Conservation (phyloP, 2,329 filamentous ascomycete species). For the Ophidiomyces ophidiicola region DNA sequence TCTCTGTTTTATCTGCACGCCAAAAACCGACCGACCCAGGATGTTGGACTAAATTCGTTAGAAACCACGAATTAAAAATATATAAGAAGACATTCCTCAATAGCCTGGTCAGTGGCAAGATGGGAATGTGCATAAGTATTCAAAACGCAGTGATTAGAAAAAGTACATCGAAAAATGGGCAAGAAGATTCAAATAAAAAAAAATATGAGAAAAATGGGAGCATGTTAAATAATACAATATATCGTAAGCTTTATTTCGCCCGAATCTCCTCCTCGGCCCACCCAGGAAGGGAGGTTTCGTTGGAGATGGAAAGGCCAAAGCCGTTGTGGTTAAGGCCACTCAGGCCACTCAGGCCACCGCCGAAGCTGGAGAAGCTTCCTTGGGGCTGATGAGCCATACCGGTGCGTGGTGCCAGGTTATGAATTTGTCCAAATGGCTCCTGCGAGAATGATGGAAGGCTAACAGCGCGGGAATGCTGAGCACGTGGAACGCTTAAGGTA, state of each 20-base stretch:
- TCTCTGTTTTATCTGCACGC: slow-evolving; percentile 2
- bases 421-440: slow-evolving; percentile 40
- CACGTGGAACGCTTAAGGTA: slow-evolving; percentile 41
- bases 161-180: slow-evolving; percentile 11
- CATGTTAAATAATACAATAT: slow-evolving; percentile 7
- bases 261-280: slow-evolving; percentile 54
- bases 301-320: slow-evolving; percentile 49
- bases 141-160: slow-evolving; percentile 7
- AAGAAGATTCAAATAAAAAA: slow-evolving; percentile 9
- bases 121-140: not conserved
- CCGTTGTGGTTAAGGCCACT: slow-evolving; percentile 41
- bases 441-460: slow-evolving; percentile 67
- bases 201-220: slow-evolving; percentile 4
- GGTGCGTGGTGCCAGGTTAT: slow-evolving; percentile 26
- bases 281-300: slow-evolving; percentile 45
- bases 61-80: slow-evolving; percentile 5
- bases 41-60: not conserved
- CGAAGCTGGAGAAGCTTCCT: slow-evolving; percentile 47
- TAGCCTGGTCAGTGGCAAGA: slow-evolving; percentile 4
- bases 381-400: slow-evolving; percentile 33
- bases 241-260: slow-evolving; percentile 36
- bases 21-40: slow-evolving; percentile 1
- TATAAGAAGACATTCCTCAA: slow-evolving; percentile 9
- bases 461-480: slow-evolving; percentile 66
- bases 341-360: slow-evolving; percentile 46